These are phyloP conservation scores for Picochlorum sp. DNA, from an alignment of 139 green algal genomes.

Conservation along the genomic window DNA sequence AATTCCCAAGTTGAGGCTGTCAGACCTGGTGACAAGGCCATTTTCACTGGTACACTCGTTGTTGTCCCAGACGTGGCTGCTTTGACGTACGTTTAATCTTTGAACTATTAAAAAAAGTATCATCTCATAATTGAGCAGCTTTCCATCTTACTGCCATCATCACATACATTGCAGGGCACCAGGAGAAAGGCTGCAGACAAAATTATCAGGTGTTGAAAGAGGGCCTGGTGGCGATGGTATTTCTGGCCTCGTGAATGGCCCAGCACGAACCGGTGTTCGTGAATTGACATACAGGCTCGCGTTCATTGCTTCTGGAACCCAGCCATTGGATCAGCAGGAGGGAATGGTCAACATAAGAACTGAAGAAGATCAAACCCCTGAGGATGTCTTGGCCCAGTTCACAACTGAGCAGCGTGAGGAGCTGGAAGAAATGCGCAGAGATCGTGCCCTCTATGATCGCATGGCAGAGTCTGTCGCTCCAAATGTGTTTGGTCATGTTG, in stretches of 20 bases:
- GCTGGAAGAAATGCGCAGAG: constrained; percentile 34
- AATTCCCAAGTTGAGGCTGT: constrained; percentile 85
- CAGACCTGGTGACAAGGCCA: constrained; percentile 86
- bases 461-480: constrained; percentile 69
- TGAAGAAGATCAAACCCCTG: constrained; percentile 41
- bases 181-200: constrained; percentile 32
- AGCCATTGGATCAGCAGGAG: constrained; percentile 33
- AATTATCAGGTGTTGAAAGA: constrained; percentile 7
- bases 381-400: constrained; percentile 52
- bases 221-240: constrained; percentile 39
- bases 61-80: constrained; percentile 87
- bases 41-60: constrained; percentile 87
- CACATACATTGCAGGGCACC: too few relatives aligned
- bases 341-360: constrained; percentile 71
- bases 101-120: not conserved
- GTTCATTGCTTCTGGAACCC: constrained; percentile 71
- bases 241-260: constrained; percentile 47
- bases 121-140: not conserved
- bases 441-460: constrained; percentile 36
- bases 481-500: constrained; percentile 69
- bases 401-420: constrained; percentile 23
- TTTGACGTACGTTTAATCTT: too few relatives aligned
- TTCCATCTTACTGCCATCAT: not conserved
- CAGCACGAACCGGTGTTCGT: constrained; percentile 48
- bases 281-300: constrained; percentile 88